These are phyloP conservation scores for Stephanodiscus triporus DNA, from an alignment of 108 stramenopile species.

Conservation along the genomic window DNA sequence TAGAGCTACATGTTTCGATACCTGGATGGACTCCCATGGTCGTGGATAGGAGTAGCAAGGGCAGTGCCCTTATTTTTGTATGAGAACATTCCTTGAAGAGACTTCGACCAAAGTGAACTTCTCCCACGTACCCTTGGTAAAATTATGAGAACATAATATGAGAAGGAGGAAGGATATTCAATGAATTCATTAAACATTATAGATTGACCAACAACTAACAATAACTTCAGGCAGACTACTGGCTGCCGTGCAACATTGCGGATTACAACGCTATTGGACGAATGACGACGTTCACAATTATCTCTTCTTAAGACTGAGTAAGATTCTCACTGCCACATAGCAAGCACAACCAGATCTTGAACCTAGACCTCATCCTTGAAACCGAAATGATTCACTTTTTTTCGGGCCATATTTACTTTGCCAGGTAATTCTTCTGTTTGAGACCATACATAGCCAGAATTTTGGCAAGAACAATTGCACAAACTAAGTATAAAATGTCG, in stretches of 20 bases:
- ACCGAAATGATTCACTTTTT: neutral
- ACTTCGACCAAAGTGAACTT: neutral
- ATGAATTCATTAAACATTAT: too few species aligned
- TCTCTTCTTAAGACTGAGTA: too few species aligned
- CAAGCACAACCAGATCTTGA: neutral
- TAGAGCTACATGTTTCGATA: slow-evolving; percentile 77
- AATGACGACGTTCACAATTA: too few species aligned
- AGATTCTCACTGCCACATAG: too few species aligned
- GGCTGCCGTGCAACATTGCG: too few species aligned
- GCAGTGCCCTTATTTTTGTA: slow-evolving; percentile 61
- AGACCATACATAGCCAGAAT: slow-evolving; percentile 51
- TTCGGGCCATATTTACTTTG: slow-evolving; percentile 13
- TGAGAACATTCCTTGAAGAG: slow-evolving; percentile 30
- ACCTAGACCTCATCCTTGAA: too few species aligned
- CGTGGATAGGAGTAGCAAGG: slow-evolving; percentile 53
- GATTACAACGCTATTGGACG: too few species aligned
- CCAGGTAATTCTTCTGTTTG: slow-evolving; percentile 56
- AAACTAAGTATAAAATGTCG: slow-evolving; percentile 54
- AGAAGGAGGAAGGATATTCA: neutral
- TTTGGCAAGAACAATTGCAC: slow-evolving; percentile 49
- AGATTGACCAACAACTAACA: too few species aligned
- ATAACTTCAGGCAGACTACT: too few species aligned
- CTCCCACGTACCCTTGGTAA: neutral
- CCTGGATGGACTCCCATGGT: slow-evolving; percentile 66
- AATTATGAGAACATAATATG: too few species aligned